phyloP scores from a whole-genome alignment of 257 asterid genomes.

The Solanum chaucha region DNA sequence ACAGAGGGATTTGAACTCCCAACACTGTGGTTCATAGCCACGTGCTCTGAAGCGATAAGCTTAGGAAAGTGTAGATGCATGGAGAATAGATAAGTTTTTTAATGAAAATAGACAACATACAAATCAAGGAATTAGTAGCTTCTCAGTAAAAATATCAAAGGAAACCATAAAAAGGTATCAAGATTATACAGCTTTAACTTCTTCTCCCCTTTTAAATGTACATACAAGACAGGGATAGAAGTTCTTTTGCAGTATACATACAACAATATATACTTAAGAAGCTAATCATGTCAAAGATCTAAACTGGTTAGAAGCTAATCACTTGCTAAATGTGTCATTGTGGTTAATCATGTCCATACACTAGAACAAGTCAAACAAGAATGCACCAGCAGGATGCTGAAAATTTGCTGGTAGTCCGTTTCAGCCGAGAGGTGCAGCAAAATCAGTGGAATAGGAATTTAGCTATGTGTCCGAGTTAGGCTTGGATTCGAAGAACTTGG shows the following conservation, averaged over 20 bases:
- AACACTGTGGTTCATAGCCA: background rate
- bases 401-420: slow-evolving; percentile 22
- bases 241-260: background rate
- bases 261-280: background rate
- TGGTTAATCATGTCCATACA: background rate
- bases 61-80: background rate
- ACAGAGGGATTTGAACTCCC: background rate
- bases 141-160: background rate
- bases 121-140: background rate
- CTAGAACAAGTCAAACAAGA: background rate
- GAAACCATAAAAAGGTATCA: slow-evolving; percentile 3
- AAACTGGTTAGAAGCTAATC: slow-evolving; percentile 1
- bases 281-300: slow-evolving; percentile 1
- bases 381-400: slow-evolving; percentile 26
- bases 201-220: slow-evolving; percentile 13
- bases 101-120: no score
- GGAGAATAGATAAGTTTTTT: background rate
- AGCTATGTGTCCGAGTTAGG: slow-evolving; percentile 14
- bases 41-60: background rate
- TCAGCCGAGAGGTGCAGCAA: background rate
- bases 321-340: background rate
- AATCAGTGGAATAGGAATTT: background rate
- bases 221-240: slow-evolving; percentile 12
- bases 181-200: slow-evolving; percentile 9
- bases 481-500: slow-evolving; percentile 56